Base-by-base conservation (phyloP, 805 yeast species). In the Saturnispora diversa region DNA sequence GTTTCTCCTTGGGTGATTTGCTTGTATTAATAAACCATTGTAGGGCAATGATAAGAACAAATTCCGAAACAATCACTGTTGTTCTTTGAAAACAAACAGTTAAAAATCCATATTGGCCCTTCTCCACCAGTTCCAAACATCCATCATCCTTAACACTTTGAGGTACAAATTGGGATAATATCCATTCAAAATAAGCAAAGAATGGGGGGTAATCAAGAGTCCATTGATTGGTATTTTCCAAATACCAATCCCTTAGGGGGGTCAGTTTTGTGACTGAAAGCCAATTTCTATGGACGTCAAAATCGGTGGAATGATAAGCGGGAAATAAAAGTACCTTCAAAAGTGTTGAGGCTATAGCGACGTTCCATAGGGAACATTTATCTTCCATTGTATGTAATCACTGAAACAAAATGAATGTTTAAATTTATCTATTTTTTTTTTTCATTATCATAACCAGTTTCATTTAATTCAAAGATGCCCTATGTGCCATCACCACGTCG, bases 271-370 rank as follows among this genome's bases (percentile, higher is more conserved):
- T 90, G 37, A 92, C 80, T 0, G 98, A 95, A 16, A 92, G 70
- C 98, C 98, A 92, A 56, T 92, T 92, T 44, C 98, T 68, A 60
- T 92, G 98, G 19, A 92, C 98, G 57, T 92, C 98, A 53, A 92
- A 90, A 59, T 92, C 98, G 1, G 97, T 92, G 10, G 97, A 88
- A 50, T 76, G 87, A 60, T 90, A 92, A 1, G 90, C 86, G 6
- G 83, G 79, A 40, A 77, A 72, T n/a, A 83, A 63, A 17, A 83
- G 64, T 9, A 80, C 57, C 48, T 80, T 80, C 31, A 80, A 60
- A 34, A 75, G 59, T 8, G 78, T 64, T 1, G 78, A 67, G 4
- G 84, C 81, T 8, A 80, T 72, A 74, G 82, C 78, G 15, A 78
- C 73, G 54, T 78, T 76, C 75, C 77, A 72, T 12, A 80, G 61